phyloP scores from a whole-genome alignment of 1,139 yeast species.

The Saccharomyces hybrid region DNA sequence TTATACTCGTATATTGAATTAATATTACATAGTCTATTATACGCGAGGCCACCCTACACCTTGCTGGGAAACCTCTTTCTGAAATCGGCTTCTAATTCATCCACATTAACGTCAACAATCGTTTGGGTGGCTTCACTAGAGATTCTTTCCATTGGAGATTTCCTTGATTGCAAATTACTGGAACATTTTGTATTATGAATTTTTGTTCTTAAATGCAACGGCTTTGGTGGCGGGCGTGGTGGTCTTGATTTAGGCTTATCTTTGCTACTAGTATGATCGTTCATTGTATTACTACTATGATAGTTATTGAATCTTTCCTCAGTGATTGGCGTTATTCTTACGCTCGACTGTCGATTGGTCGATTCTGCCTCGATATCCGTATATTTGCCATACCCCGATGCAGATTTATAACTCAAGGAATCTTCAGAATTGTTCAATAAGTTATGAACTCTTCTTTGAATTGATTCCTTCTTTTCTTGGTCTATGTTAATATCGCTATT shows the following conservation, averaged over 20 bases:
- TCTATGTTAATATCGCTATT: conserved; percentile 5
- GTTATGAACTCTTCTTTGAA: conserved; percentile 51
- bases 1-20: neutral
- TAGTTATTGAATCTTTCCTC: neutral
- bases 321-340: neutral
- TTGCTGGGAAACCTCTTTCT: conserved; percentile 19
- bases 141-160: conserved; percentile 2
- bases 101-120: conserved; percentile 11
- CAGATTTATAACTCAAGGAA: conserved; percentile 39
- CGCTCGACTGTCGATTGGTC: neutral
- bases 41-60: conserved; percentile 4
- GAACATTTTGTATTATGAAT: neutral
- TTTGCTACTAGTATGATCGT: neutral
- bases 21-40: conserved; percentile 1
- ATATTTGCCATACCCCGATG: conserved; percentile 53
- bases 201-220: conserved; percentile 8
- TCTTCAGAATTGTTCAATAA: conserved; percentile 38
- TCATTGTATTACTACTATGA: neutral
- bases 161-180: neutral
- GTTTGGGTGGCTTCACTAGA: conserved; percentile 8
- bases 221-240: conserved; percentile 12
- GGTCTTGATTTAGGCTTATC: neutral
- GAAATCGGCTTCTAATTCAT: conserved; percentile 17
- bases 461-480: conserved; percentile 31
- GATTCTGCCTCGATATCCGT: conserved; percentile 33